Conservation (phyloP, 441 rosid genomes). For the Populus hybrid region DNA sequence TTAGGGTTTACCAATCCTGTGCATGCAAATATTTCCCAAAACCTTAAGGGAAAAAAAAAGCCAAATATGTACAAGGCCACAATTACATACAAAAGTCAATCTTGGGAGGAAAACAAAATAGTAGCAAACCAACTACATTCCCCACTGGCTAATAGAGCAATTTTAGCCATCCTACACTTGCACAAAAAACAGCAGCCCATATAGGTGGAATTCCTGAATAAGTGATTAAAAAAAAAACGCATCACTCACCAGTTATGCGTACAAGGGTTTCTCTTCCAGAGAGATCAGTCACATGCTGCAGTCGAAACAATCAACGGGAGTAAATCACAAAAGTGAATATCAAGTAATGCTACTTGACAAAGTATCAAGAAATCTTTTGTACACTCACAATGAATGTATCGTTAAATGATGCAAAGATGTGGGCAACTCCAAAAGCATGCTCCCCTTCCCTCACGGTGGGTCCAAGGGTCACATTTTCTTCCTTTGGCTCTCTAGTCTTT, state of each 20-base stretch:
- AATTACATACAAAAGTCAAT: background rate
- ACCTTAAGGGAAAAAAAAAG: background rate
- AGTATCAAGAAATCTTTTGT: background rate
- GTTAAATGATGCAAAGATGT: conserved; percentile 75
- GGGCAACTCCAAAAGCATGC: conserved; percentile 70
- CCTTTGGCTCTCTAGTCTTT: conserved; percentile 73
- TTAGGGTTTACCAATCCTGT: background rate
- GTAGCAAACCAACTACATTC: background rate
- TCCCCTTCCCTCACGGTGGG: conserved; percentile 69
- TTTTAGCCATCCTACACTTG: background rate
- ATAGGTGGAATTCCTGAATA: background rate
- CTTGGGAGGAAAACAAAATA: background rate
- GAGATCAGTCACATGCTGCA: conserved; percentile 82
- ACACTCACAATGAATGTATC: conserved; percentile 69
- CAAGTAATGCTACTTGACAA: background rate
- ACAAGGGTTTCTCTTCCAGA: conserved; percentile 84
- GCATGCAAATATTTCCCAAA: background rate
- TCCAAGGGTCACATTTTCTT: conserved; percentile 66
- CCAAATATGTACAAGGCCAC: background rate
- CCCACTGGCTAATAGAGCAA: background rate
- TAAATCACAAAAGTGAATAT: background rate
- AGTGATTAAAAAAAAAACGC: background rate
- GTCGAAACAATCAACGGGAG: background rate
- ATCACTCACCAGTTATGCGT: conserved; percentile 66
- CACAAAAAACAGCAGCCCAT: background rate